Base-by-base conservation (phyloP, 2,329 filamentous ascomycete genomes). In the Hypoxylon sp. region DNA sequence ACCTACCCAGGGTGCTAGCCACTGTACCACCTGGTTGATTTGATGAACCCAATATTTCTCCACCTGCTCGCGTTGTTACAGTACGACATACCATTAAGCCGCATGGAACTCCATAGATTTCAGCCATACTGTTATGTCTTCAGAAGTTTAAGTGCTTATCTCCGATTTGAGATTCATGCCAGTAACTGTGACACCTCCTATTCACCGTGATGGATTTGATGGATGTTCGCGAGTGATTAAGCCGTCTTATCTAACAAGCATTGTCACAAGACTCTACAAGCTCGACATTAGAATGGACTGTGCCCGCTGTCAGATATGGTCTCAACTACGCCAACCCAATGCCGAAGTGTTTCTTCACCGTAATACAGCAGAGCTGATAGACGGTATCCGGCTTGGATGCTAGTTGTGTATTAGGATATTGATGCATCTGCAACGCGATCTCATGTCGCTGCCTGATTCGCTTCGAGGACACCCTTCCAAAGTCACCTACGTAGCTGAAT, bases 361-460 rank as follows among this genome's bases (percentile, higher is more conserved):
- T 8, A 46, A 55, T 25, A 25, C 21, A 19, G 21, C 29, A 14
- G 54, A 57, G 7, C n/a, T 57, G 11, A 11, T 48, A 37, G 8
- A 29, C 8, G 54, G 43, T 19, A 14, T 7, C 16, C 54, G 32
- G 21, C 7, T 7, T 37, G 14, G n/a, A 48, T 57, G 54, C 14
- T 57, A 30, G 54, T 57, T 30, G 54, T 57, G 43, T 48, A 39
- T 48, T 19, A 48, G 43, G 21, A 48, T 39, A 39, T 39, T 57
- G 9, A 48, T n/a, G 19, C 21, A 57, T 41, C 12, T 57, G 8
- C 53, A 57, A 48, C 4, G 7, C 21, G 4, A 14, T 2, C 2
- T 29, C 1, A 14, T 12, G 21, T 37, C 41, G 29, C 21, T 57
- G 34, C 43, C 30, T 2, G 21, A 39, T 29, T 47, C 8, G 9